phyloP scores from a whole-genome alignment of 208 protist genomes.

The Kentomonas sorsogonicus region DNA sequence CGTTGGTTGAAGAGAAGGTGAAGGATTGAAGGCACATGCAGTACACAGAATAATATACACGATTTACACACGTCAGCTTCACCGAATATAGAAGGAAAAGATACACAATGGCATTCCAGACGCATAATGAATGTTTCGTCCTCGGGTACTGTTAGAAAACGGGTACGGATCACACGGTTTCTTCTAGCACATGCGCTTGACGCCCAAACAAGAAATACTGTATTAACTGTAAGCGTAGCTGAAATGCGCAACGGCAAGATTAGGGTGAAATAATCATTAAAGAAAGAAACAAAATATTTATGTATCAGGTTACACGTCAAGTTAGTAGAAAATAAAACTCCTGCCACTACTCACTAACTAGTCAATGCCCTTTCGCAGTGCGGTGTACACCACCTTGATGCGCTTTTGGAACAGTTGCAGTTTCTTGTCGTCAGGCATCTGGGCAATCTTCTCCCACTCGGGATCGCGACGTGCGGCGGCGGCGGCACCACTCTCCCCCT shows the following conservation, averaged over 20 bases:
- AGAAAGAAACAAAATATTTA: slow-evolving; percentile 14
- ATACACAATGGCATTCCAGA: neutral
- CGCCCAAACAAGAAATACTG: no score
- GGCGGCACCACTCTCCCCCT: neutral
- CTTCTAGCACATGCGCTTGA: no score
- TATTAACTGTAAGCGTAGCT: no score
- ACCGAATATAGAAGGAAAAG: no score
- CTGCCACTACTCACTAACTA: neutral
- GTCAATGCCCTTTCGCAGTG: slow-evolving; percentile 56
- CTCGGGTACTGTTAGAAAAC: no score
- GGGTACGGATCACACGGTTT: no score
- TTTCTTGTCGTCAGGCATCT: slow-evolving; percentile 17
- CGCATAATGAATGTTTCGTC: slow-evolving; percentile 5
- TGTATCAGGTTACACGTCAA: neutral
- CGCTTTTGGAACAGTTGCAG: slow-evolving; percentile 53
- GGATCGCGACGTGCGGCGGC: neutral
- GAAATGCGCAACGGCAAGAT: neutral
- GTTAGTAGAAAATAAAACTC: neutral
- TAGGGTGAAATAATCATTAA: slow-evolving; percentile 1
- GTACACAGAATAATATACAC: no score
- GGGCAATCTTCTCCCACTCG: neutral
- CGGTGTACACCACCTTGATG: slow-evolving; percentile 63
- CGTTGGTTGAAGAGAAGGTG: no score
- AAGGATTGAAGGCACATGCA: no score
- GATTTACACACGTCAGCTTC: no score